Evolutionary conservation across 2,329 filamentous ascomycete species (phyloP).

Genomic region (Rhinocladiella similis): DNA sequence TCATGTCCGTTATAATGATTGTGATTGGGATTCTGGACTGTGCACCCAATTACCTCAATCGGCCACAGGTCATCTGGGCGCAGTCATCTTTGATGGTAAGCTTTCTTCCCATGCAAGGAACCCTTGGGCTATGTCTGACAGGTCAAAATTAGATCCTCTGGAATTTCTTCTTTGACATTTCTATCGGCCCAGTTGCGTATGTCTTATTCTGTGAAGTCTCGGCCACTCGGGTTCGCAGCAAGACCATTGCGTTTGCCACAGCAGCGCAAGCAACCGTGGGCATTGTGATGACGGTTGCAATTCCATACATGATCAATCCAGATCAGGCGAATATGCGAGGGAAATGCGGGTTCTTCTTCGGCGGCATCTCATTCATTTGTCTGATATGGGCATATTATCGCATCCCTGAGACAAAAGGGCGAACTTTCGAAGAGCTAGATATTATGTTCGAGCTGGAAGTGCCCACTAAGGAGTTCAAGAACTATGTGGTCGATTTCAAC

Average conservation of each 20-base stretch:
- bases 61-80: conserved; percentile 35
- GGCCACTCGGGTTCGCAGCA: conserved; percentile 41
- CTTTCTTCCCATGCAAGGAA: no score
- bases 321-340: conserved; percentile 33
- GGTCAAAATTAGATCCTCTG: conserved; percentile 29
- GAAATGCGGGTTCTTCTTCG: conserved; percentile 36
- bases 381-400: conserved; percentile 21
- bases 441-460: conserved; percentile 29
- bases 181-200: conserved; percentile 46
- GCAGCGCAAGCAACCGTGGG: conserved; percentile 41
- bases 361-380: conserved; percentile 29
- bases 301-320: conserved; percentile 37
- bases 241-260: conserved; percentile 46
- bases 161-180: conserved; percentile 41
- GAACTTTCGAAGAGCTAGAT: conserved; percentile 33
- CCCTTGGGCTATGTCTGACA: no score
- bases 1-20: conserved; percentile 31
- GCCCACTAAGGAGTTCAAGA: conserved; percentile 16
- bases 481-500: conserved; percentile 9
- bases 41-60: conserved; percentile 34
- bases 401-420: conserved; percentile 27
- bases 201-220: conserved; percentile 51
- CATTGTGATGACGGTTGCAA: conserved; percentile 41
- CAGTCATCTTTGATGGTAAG: conserved; percentile 38
- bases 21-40: conserved; percentile 44